A percentile compares a stretch with the other conserved stretches of the same genome.
Conservation (phyloP, 2,329 filamentous ascomycete species). For the Septoria petroselini region DNA sequence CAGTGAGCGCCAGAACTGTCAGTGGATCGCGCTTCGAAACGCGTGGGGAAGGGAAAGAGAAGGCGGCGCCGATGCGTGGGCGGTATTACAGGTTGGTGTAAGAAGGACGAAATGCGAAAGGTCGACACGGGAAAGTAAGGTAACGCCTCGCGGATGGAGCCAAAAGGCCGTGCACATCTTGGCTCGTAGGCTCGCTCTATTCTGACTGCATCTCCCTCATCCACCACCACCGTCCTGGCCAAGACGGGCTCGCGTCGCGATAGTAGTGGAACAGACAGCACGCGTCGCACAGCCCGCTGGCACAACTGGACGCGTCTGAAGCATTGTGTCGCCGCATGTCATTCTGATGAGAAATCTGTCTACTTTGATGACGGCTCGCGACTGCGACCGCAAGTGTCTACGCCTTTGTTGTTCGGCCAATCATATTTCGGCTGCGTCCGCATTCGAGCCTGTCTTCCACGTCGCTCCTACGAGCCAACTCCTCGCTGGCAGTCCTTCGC, state of each 20-base stretch:
- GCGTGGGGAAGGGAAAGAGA: neutral
- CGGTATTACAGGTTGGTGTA: slow-evolving; percentile 2
- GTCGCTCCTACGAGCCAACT: slow-evolving; percentile 5
- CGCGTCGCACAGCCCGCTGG: too few relatives aligned
- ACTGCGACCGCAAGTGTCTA: neutral
- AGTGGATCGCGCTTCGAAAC: too few relatives aligned
- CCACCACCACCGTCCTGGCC: neutral
- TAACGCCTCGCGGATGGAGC: too few relatives aligned
- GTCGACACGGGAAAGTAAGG: slow-evolving; percentile 1
- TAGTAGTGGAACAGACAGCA: too few relatives aligned
- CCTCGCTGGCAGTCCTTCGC: neutral
- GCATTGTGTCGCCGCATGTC: neutral
- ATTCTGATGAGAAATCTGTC: neutral
- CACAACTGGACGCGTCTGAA: too few relatives aligned
- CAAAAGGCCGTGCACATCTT: neutral
- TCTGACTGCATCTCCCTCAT: neutral
- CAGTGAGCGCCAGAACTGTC: too few relatives aligned
- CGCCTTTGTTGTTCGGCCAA: slow-evolving; percentile 4
- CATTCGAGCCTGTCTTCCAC: neutral
- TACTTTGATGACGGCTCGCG: too few relatives aligned
- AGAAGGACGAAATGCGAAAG: too few relatives aligned
- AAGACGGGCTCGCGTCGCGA: neutral
- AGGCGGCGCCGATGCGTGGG: neutral
- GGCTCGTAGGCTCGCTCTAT: slow-evolving; percentile 4
- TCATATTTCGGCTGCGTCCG: neutral